Base-by-base conservation (phyloP, 805 yeast species). In the Barnettozyma populi region DNA sequence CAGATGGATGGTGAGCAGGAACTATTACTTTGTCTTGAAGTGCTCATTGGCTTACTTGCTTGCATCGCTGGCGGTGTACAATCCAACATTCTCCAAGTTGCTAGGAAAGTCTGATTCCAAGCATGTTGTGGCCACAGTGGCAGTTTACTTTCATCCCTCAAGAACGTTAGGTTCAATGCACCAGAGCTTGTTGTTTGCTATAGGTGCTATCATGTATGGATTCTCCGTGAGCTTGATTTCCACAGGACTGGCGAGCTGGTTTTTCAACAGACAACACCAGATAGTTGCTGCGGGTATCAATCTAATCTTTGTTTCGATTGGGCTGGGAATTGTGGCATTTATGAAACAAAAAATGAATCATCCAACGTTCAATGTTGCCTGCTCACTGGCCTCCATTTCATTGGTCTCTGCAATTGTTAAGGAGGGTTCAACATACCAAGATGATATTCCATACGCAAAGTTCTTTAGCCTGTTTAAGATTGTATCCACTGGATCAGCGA, bases 91-190 rank as follows among this genome's bases (percentile, higher is more conserved):
- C 41, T 72, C 81, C 10, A 56, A 63, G 16, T 50, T 79, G 2
- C 60, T 86, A 38, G 95, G 95, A 0, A 61, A 66, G 32, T 73
- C 86, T 23, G 90, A 85, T 64, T 79, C 85, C 10, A 87, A 87
- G 61, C 96, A 87, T 68, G 75, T 86, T 53, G 81, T 84, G 3
- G 89, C 95, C 35, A 88, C 95, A 0, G 84, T 84, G 9, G 84
- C 87, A 1, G 94, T 87, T 2, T 88, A 88, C 63, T 87, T 88
- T 69, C 94, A 87, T 59, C 89, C 95, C 0, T 76, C 90, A 2
- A 65, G 95, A 43, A 75, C 94, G 0, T 76, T 78, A 48, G 96
- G 96, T 0, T 78, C 87, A 18, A 87, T 87, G 92, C 75, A 80
- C 50, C 89, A 87, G 59, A 81, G 90, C 11, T 62, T 84, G 16